Conservation (phyloP, 164 flowering plant genomes). For the Stephania yunnanensis region DNA sequence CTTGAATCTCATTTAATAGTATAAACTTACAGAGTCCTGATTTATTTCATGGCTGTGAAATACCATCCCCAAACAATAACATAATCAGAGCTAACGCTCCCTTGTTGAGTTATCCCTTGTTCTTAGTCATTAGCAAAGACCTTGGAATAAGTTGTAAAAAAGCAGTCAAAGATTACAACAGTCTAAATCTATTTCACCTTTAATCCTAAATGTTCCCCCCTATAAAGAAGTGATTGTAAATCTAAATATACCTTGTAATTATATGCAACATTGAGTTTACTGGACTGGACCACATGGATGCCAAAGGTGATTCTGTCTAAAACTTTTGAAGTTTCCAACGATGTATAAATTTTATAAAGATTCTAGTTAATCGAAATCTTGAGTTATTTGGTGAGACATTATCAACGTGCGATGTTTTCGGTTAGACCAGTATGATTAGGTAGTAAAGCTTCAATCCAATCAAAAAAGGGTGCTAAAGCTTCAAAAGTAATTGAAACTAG, state of each 20-base stretch:
- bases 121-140: not conserved
- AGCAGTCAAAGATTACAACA: not conserved
- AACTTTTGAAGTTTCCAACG: not conserved
- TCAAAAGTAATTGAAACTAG: no score
- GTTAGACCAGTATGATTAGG: not conserved
- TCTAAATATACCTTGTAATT: not conserved
- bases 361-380: not conserved
- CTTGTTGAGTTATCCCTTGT: not conserved
- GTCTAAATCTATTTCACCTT: not conserved
- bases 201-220: constrained; percentile 1
- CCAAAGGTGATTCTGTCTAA: not conserved
- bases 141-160: not conserved
- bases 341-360: not conserved
- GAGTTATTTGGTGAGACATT: not conserved
- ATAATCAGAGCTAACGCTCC: not conserved
- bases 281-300: not conserved
- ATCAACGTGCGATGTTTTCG: not conserved
- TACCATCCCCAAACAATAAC: not conserved
- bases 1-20: not conserved
- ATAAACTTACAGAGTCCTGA: no score
- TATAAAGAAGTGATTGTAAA: not conserved
- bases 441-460: not conserved
- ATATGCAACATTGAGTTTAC: not conserved
- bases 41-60: not conserved
- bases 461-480: no score